Evolutionary conservation across 129 eudicot species (phyloP).

Genomic region (Tanacetum coccineum): DNA sequence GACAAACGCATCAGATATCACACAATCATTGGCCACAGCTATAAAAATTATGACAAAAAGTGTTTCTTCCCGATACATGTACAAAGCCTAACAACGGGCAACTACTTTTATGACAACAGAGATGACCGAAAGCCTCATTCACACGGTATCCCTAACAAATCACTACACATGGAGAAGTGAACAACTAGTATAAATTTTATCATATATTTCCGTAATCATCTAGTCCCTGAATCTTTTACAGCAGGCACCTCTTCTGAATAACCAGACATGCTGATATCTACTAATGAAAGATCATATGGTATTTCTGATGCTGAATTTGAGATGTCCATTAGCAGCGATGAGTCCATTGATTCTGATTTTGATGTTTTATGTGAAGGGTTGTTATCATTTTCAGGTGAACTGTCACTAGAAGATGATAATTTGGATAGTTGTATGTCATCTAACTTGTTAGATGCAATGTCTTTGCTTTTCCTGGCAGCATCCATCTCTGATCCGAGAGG

Average conservation of each 20-base stretch:
- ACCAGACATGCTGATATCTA: conserved; percentile 61
- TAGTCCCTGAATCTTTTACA: conserved; percentile 41
- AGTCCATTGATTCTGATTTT: conserved; percentile 50
- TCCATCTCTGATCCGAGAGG: conserved; percentile 97
- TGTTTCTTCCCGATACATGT: conserved; percentile 33
- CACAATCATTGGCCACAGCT: conserved; percentile 12
- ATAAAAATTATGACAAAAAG: conserved; percentile 5
- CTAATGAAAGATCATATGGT: conserved; percentile 67
- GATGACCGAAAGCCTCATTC: conserved; percentile 31
- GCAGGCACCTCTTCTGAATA: conserved; percentile 59
- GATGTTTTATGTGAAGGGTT: conserved; percentile 11
- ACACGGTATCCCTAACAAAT: conserved; percentile 31
- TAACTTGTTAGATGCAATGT: conserved; percentile 46
- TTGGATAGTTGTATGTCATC: conserved; percentile 64
- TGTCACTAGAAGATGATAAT: conserved; percentile 55
- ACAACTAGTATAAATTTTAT: neutral
- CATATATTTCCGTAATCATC: conserved; percentile 39
- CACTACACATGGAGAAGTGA: conserved; percentile 8
- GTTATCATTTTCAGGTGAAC: conserved; percentile 34
- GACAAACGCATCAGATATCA: neutral
- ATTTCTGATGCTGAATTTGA: conserved; percentile 29
- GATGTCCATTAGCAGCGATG: conserved; percentile 60
- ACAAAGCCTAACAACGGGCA: conserved; percentile 36
- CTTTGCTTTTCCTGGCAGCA: conserved; percentile 56
- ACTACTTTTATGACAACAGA: conserved; percentile 16